These are phyloP conservation scores for Phytopythium montanum DNA, from an alignment of 352 stramenopile species.

Conservation along the genomic window DNA sequence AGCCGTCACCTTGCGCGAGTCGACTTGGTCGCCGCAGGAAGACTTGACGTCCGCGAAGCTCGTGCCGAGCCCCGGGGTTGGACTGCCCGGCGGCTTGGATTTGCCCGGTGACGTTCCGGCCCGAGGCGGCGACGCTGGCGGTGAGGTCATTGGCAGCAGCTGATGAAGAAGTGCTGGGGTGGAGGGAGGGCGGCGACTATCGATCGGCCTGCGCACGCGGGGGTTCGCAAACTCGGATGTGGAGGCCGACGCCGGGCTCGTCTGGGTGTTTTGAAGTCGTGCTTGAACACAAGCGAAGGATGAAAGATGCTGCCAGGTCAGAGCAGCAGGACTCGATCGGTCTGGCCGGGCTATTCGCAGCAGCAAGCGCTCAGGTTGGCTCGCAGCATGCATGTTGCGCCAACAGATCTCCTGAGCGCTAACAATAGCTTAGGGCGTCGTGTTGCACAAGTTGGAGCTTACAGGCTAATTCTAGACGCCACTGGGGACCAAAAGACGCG, in stretches of 20 bases:
- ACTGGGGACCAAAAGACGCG: background rate
- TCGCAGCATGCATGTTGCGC: background rate
- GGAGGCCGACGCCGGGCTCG: background rate
- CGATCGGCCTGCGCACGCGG: background rate
- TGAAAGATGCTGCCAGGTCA: background rate
- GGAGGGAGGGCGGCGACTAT: no score
- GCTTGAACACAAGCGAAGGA: background rate
- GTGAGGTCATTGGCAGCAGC: slow-evolving; percentile 12
- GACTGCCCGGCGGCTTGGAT: slow-evolving; percentile 28
- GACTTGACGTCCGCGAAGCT: slow-evolving; percentile 68
- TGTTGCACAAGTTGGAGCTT: background rate
- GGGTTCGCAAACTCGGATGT: slow-evolving; percentile 3
- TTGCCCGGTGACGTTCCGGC: slow-evolving; percentile 32
- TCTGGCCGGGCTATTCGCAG: background rate
- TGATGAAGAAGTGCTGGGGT: background rate
- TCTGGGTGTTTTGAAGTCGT: background rate
- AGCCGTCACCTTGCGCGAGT: slow-evolving; percentile 70
- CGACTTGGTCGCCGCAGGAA: slow-evolving; percentile 61
- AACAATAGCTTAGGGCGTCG: background rate
- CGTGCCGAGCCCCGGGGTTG: slow-evolving; percentile 24
- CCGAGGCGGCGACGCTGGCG: slow-evolving; percentile 29
- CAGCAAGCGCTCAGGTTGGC: background rate
- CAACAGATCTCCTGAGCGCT: background rate
- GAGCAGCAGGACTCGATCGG: background rate
- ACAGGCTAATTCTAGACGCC: background rate